phyloP scores from a whole-genome alignment of 352 stramenopile species.

The Phytophthora idaei region DNA sequence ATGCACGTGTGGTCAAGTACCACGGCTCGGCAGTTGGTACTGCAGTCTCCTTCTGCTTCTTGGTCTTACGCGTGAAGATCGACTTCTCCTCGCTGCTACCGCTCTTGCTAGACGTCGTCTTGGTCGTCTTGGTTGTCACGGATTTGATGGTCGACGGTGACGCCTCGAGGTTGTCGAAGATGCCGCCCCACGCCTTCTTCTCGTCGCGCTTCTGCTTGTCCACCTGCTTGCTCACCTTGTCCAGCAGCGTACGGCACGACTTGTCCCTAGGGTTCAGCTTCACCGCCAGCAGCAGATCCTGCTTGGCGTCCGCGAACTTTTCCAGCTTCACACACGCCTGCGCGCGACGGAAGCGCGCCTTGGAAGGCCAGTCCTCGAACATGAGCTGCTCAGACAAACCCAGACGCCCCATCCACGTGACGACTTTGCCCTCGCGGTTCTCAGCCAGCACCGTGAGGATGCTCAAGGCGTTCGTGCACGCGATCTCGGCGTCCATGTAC shows the following conservation, averaged over 20 bases:
- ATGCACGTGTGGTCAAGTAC: constrained; percentile 61
- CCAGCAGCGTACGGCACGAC: constrained; percentile 74
- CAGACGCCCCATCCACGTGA: constrained; percentile 84
- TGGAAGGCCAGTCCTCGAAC: constrained; percentile 87
- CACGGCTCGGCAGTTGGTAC: constrained; percentile 42
- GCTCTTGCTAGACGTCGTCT: constrained; percentile 23
- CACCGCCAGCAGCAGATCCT: constrained; percentile 79
- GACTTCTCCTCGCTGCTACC: constrained; percentile 44
- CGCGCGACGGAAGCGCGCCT: constrained; percentile 83
- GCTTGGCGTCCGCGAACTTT: constrained; percentile 75
- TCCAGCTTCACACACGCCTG: constrained; percentile 77
- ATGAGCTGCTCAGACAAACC: constrained; percentile 79
- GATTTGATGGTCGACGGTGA: constrained; percentile 33
- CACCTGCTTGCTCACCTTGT: constrained; percentile 72
- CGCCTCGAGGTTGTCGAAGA: constrained; percentile 64
- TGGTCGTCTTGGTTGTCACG: constrained; percentile 13
- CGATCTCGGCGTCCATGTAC: constrained; percentile 74
- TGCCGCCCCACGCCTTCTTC: constrained; percentile 81
- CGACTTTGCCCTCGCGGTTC: constrained; percentile 81
- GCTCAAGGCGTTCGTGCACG: constrained; percentile 82
- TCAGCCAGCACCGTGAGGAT: constrained; percentile 79
- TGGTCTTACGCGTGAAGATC: constrained; percentile 80
- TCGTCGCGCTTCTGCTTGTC: constrained; percentile 80
- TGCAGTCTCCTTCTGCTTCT: constrained; percentile 39
- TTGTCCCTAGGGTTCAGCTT: constrained; percentile 86